Percentiles rank a stretch among this genome's conserved stretches.
phyloP scores from a whole-genome alignment of 345 rosid species.

The Eutrema yunnanense region DNA sequence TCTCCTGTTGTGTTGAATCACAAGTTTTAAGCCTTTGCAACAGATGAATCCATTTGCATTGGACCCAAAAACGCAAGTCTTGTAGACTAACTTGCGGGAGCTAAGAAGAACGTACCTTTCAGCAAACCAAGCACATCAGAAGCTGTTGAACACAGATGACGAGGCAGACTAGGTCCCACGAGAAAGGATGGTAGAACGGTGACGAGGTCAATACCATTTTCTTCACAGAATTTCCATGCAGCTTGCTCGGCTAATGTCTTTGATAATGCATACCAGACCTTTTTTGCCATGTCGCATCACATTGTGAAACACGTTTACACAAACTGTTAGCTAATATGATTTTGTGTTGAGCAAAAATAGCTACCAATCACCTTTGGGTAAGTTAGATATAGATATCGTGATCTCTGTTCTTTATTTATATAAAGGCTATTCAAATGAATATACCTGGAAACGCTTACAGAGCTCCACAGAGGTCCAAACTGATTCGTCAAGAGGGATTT shows the following conservation, averaged over 20 bases:
- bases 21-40: background rate
- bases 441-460: slow-evolving; percentile 65
- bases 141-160: slow-evolving; percentile 65
- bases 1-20: slow-evolving; percentile 35
- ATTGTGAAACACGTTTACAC: background rate
- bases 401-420: background rate
- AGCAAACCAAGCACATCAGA: slow-evolving; percentile 79
- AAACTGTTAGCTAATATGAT: slow-evolving; percentile 21
- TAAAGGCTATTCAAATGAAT: background rate
- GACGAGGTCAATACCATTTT: slow-evolving; percentile 56
- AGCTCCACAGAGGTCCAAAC: slow-evolving; percentile 78
- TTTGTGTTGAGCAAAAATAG: background rate
- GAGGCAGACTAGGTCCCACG: slow-evolving; percentile 77
- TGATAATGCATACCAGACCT: slow-evolving; percentile 68
- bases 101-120: slow-evolving; percentile 43
- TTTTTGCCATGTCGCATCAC: slow-evolving; percentile 3
- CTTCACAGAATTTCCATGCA: slow-evolving; percentile 77
- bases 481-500: slow-evolving; percentile 70
- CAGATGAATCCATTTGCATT: background rate
- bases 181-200: slow-evolving; percentile 70
- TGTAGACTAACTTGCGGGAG: no score
- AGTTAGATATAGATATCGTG: background rate
- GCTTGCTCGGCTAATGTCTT: slow-evolving; percentile 84
- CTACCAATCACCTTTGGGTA: background rate
- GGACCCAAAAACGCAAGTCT: no score